Evolutionary conservation across 1,284 basidiomycete species (phyloP).

Genomic region (Pyrrhoderma lamaoense): DNA sequence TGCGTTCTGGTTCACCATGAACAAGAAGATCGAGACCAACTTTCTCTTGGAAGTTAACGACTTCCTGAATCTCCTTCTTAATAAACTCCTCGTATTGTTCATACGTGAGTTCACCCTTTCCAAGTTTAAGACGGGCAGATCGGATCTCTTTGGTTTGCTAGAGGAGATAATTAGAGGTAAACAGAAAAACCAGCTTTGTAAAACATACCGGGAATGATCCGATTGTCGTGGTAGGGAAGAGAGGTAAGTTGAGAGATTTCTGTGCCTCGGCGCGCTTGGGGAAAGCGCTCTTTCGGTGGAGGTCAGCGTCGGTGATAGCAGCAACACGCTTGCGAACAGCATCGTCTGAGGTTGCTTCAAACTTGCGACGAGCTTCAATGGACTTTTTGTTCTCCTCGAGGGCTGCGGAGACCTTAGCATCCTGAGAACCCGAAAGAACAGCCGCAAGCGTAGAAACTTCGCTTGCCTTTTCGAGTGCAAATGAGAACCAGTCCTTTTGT

Average conservation of each 20-base stretch:
- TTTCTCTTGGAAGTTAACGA: constrained; percentile 95
- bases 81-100: constrained; percentile 97
- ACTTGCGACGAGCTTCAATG: constrained; percentile 93
- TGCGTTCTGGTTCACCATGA: constrained; percentile 98
- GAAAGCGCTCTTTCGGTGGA: constrained; percentile 91
- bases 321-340: constrained; percentile 94
- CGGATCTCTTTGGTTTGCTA: constrained; percentile 99
- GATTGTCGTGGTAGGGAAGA: constrained; percentile 98
- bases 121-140: constrained; percentile 88
- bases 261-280: constrained; percentile 84
- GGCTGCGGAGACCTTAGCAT: constrained; percentile 57
- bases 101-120: constrained; percentile 86
- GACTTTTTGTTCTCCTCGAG: constrained; percentile 87
- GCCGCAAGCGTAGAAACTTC: constrained; percentile 90
- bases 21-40: constrained; percentile 96
- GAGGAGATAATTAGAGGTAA: constrained; percentile 10
- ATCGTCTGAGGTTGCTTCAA: constrained; percentile 93
- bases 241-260: constrained; percentile 86
- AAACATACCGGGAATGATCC: constrained; percentile 91
- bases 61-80: constrained; percentile 93
- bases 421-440: constrained; percentile 76
- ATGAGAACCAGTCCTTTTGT: constrained; percentile 98
- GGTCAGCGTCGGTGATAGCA: constrained; percentile 82
- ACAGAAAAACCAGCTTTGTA: constrained; percentile 11
- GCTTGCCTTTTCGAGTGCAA: constrained; percentile 92